Conservation (phyloP, 805 yeast genomes). For the Candida cerambycidarum region DNA sequence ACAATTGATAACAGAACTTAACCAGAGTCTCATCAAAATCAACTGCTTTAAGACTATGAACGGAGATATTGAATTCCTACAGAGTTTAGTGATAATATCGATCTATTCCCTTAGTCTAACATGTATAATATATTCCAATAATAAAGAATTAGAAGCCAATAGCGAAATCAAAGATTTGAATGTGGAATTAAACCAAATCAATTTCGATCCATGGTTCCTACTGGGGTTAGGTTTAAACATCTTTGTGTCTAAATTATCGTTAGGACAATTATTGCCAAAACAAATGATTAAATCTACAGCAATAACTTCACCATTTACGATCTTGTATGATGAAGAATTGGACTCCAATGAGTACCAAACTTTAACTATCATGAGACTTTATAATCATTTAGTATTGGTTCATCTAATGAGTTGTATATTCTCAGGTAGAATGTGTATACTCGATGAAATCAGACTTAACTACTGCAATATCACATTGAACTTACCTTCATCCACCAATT, state of each 20-base stretch:
- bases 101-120: conserved; percentile 65
- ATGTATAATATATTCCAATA: conserved; percentile 27
- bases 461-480: conserved; percentile 59
- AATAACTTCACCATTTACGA: conserved; percentile 22
- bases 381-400: conserved; percentile 69
- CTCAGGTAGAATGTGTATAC: conserved; percentile 62
- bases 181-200: conserved; percentile 33
- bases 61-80: conserved; percentile 57
- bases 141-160: conserved; percentile 3
- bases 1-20: conserved; percentile 51
- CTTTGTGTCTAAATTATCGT: conserved; percentile 52
- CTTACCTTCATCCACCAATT: conserved; percentile 63
- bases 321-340: conserved; percentile 31
- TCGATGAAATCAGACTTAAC: conserved; percentile 59
- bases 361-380: conserved; percentile 59
- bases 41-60: conserved; percentile 25
- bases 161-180: conserved; percentile 9
- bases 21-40: conserved; percentile 35
- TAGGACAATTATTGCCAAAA: conserved; percentile 37
- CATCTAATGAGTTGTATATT: conserved; percentile 67
- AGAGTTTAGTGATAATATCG: conserved; percentile 63
- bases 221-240: conserved; percentile 66
- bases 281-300: background rate
- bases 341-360: conserved; percentile 48
- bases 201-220: conserved; percentile 69